Evolutionary conservation across 2,329 filamentous ascomycete species (phyloP).

Genomic region (Ophiostoma quercus): DNA sequence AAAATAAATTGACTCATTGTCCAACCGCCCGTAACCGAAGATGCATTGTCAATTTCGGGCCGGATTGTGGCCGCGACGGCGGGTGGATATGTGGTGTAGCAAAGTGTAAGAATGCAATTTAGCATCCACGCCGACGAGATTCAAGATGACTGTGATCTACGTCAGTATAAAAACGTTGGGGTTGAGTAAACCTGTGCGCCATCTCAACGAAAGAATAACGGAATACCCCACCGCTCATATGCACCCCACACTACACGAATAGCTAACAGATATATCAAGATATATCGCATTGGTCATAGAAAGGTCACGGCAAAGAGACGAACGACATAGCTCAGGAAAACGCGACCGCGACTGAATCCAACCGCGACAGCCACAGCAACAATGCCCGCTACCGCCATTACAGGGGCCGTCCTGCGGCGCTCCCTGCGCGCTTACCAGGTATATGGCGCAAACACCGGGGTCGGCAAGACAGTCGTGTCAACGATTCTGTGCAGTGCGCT

Average conservation of each 20-base stretch:
- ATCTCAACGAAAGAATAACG: constrained; percentile 8
- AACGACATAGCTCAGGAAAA: background rate
- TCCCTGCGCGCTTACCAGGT: constrained; percentile 66
- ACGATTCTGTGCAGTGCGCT: constrained; percentile 62
- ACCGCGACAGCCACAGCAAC: constrained; percentile 4
- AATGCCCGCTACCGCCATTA: constrained; percentile 13
- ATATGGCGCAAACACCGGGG: constrained; percentile 78
- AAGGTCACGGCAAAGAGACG: background rate
- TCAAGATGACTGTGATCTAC: background rate
- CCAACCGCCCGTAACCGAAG: background rate
- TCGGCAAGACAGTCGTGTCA: constrained; percentile 78
- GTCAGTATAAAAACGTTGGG: constrained; percentile 14
- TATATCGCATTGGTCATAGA: background rate
- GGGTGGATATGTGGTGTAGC: background rate
- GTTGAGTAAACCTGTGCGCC: background rate
- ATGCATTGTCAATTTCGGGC: background rate
- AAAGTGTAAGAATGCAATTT: background rate
- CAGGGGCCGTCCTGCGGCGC: constrained; percentile 55
- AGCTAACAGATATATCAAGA: background rate
- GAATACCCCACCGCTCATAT: background rate
- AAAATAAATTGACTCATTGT: background rate
- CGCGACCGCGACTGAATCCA: background rate
- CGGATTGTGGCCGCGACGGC: background rate
- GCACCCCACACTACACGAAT: background rate
- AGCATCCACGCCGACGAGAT: background rate